These are phyloP conservation scores for Cercospora beticola DNA, from an alignment of 2,329 filamentous ascomycete genomes.

Conservation along the genomic window DNA sequence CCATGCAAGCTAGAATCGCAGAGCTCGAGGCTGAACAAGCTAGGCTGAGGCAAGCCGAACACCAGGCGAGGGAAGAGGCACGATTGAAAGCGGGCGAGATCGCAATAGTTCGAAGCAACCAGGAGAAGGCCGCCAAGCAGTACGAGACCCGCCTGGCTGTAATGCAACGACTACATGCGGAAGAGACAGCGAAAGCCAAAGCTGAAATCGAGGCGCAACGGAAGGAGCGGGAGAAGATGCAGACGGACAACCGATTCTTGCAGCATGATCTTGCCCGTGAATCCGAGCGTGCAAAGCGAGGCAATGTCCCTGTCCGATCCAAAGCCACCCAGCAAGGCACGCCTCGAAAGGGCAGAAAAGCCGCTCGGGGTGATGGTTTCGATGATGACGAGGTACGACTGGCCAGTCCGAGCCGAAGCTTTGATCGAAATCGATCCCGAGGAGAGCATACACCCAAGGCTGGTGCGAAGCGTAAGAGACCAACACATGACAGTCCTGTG, in stretches of 20 bases:
- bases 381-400: slow-evolving; percentile 61
- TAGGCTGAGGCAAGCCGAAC: slow-evolving; percentile 41
- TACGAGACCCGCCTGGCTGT: slow-evolving; percentile 63
- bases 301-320: slow-evolving; percentile 27
- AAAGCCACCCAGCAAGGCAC: slow-evolving; percentile 27
- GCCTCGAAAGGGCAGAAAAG: slow-evolving; percentile 31
- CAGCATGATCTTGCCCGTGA: slow-evolving; percentile 70
- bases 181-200: slow-evolving; percentile 64
- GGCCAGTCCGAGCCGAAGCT: slow-evolving; percentile 40
- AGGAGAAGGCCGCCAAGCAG: slow-evolving; percentile 60
- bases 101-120: slow-evolving; percentile 70
- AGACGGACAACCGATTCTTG: slow-evolving; percentile 71
- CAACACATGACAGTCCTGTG: slow-evolving; percentile 64
- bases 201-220: slow-evolving; percentile 64
- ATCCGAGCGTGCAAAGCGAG: slow-evolving; percentile 53
- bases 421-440: slow-evolving; percentile 48
- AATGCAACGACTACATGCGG: slow-evolving; percentile 62
- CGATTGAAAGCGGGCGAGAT: slow-evolving; percentile 69
- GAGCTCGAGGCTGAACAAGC: slow-evolving; percentile 48
- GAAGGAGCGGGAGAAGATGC: slow-evolving; percentile 63
- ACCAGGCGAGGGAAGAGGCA: slow-evolving; percentile 50
- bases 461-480: slow-evolving; percentile 66
- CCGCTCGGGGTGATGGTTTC: slow-evolving; percentile 65
- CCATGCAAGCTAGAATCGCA: slow-evolving; percentile 46
- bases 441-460: slow-evolving; percentile 59